Conservation (phyloP, 2,329 filamentous ascomycete species). For the Uncinocarpus reesii region DNA sequence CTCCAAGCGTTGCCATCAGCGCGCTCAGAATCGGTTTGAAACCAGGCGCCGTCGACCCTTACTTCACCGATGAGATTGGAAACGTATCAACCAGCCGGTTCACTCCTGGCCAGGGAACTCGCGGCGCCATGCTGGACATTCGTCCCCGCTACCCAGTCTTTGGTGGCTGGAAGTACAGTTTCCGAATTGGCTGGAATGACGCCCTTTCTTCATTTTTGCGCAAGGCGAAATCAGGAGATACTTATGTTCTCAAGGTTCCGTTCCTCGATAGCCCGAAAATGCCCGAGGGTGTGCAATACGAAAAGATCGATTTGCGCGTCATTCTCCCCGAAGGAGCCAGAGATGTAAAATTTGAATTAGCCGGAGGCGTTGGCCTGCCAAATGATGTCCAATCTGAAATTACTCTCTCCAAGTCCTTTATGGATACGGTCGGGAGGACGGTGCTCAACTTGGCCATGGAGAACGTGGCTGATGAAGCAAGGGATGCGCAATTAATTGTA, state of each 20-base stretch:
- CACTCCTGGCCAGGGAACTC: conserved; percentile 47
- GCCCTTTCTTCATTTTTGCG: conserved; percentile 69
- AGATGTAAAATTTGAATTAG: conserved; percentile 52
- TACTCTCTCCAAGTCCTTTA: conserved; percentile 71
- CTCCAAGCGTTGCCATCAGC: conserved; percentile 66
- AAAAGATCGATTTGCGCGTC: conserved; percentile 65
- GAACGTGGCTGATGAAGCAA: conserved; percentile 83
- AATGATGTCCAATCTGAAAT: conserved; percentile 44
- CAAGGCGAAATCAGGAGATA: conserved; percentile 48
- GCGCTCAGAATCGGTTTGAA: conserved; percentile 71
- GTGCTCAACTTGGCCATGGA: conserved; percentile 66
- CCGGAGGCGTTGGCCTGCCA: conserved; percentile 63
- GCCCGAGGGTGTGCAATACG: conserved; percentile 75
- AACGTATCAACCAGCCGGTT: conserved; percentile 93
- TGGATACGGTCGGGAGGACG: conserved; percentile 86
- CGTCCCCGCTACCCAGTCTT: conserved; percentile 95
- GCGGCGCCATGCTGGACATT: conserved; percentile 74
- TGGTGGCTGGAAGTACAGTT: conserved; percentile 96
- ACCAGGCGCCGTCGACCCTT: conserved; percentile 71
- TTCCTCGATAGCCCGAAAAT: conserved; percentile 89
- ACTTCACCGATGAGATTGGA: conserved; percentile 92
- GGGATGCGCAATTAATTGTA: conserved; percentile 68
- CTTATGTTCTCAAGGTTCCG: conserved; percentile 80
- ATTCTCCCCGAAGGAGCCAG: conserved; percentile 84
- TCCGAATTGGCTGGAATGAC: conserved; percentile 91